Base-by-base conservation (phyloP, 78 protist species). In the Dictyostelium discoideum region DNA sequence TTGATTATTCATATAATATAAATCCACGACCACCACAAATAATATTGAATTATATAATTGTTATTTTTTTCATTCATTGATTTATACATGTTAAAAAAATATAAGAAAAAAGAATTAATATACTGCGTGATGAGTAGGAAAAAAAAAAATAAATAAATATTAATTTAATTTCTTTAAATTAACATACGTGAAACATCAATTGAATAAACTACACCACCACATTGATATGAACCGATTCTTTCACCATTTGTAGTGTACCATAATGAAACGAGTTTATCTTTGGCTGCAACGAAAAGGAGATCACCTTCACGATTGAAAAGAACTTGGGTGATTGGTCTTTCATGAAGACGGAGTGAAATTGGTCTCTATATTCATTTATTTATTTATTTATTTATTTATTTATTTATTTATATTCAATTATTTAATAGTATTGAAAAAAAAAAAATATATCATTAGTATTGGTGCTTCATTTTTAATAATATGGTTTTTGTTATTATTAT, bases 261-360 rank as follows among this genome's bases (percentile, higher is more conserved):
- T 29, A 98, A 94, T 69, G 60, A 50, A 44, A 97, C 93, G 10
- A 2, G 4, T 24, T 65, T 80, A 57, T 98, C 99, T 67, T 98
- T 98, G 50, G 97, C 92, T 8, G 95, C 80, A 4, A 99, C 92
- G 92, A 99, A 98, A 39, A 98, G 39, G 6, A 98, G 97, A 60
- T 99, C 99, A 44, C 99, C 99, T 69, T 98, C 99, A 26, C 96
- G 87, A 92, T 98, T 99, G 98, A 94, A 99, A 39, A 92, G 80
- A 57, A 99, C 85, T 74, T 86, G 77, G 22, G 99, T 98, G 29
- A 99, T 96, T 16, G 99, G 89, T 37, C 99, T 97, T 76, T 86
- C 97, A 96, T 99, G 99, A 2, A 98, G 98, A 73, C 97, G 96
- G 11, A 98, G 76, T 20, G 96, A 69, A 26, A 99, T 79, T 24